Percentiles rank a stretch among this genome's conserved stretches.
phyloP scores from a whole-genome alignment of 495 filamentous ascomycete species.

The Entonaema liquescens region DNA sequence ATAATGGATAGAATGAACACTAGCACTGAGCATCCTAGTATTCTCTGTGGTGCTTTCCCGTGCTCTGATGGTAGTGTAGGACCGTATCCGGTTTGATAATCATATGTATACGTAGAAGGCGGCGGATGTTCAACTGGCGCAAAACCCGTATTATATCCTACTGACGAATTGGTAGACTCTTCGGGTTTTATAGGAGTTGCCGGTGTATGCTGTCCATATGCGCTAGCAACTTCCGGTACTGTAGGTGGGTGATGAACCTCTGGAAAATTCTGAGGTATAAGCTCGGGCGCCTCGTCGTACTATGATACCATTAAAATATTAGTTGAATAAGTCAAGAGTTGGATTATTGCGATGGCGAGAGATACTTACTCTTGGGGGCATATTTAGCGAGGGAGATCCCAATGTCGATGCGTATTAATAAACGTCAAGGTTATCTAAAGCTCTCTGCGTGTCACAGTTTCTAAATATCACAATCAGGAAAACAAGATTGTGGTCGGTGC shows the following conservation, averaged over 20 bases:
- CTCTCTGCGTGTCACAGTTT: not conserved
- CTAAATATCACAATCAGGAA: constrained; percentile 22
- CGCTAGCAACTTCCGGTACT: constrained; percentile 26
- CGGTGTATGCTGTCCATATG: constrained; percentile 18
- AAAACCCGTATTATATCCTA: constrained; percentile 22
- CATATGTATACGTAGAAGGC: constrained; percentile 27
- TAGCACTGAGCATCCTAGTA: constrained; percentile 50
- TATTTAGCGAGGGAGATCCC: constrained; percentile 4
- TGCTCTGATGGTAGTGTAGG: constrained; percentile 23
- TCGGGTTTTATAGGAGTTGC: constrained; percentile 26
- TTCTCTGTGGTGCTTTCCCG: constrained; percentile 17
- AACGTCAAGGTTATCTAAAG: not conserved
- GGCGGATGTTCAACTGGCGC: constrained; percentile 1
- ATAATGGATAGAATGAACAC: constrained; percentile 54
- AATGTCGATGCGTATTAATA: constrained; percentile 2
- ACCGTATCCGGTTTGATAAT: constrained; percentile 15
- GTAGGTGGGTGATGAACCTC: constrained; percentile 47
- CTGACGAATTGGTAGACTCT: constrained; percentile 17
- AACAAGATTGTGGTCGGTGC: constrained; percentile 19
- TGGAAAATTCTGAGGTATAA: constrained; percentile 50
- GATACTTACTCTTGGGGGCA: constrained; percentile 38
- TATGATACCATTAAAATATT: constrained; percentile 19
- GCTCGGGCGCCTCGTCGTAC: constrained; percentile 53
- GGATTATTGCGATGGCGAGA: not conserved
- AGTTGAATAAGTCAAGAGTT: not conserved